Evolutionary conservation across 2,329 filamentous ascomycete genomes (phyloP).

Genomic region (Truncatella angustata): DNA sequence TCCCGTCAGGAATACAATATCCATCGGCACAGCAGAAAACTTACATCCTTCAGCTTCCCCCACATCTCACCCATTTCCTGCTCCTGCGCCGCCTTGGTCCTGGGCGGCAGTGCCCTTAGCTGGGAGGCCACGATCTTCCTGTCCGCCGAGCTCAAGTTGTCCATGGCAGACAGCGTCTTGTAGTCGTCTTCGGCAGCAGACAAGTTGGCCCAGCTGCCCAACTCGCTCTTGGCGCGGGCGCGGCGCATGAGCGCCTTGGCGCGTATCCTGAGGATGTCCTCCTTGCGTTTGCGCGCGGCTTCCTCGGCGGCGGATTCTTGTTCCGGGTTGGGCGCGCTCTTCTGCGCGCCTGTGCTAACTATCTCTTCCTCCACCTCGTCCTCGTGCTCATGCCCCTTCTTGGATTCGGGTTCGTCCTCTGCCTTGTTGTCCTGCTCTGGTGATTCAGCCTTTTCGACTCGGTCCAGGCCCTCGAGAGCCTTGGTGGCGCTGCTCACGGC

Average conservation of each 20-base stretch:
- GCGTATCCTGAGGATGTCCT: slow-evolving; percentile 73
- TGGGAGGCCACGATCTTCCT: slow-evolving; percentile 65
- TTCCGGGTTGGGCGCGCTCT: slow-evolving; percentile 40
- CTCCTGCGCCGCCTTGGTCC: slow-evolving; percentile 76
- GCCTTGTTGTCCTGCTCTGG: slow-evolving; percentile 15
- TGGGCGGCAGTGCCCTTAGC: slow-evolving; percentile 62
- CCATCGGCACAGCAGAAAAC: slow-evolving; percentile 25
- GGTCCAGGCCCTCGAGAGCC: slow-evolving; percentile 71
- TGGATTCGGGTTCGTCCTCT: slow-evolving; percentile 35
- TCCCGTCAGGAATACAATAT: too few species aligned
- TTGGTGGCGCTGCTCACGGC: slow-evolving; percentile 71
- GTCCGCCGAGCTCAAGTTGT: slow-evolving; percentile 64
- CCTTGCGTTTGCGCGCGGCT: slow-evolving; percentile 37
- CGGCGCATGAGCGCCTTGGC: slow-evolving; percentile 81
- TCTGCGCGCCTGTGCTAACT: slow-evolving; percentile 55
- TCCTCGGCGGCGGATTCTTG: slow-evolving; percentile 26
- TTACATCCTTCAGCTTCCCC: slow-evolving; percentile 83
- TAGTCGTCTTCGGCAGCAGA: slow-evolving; percentile 81
- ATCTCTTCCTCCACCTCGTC: slow-evolving; percentile 54
- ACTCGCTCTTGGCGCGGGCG: slow-evolving; percentile 68
- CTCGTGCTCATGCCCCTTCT: slow-evolving; percentile 49
- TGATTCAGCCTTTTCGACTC: slow-evolving; percentile 42
- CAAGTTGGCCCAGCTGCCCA: slow-evolving; percentile 76
- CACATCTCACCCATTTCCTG: slow-evolving; percentile 95
- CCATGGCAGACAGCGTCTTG: slow-evolving; percentile 58